Conservation (phyloP, 2,329 filamentous ascomycete genomes). For the Ophiocordyceps robertsii region DNA sequence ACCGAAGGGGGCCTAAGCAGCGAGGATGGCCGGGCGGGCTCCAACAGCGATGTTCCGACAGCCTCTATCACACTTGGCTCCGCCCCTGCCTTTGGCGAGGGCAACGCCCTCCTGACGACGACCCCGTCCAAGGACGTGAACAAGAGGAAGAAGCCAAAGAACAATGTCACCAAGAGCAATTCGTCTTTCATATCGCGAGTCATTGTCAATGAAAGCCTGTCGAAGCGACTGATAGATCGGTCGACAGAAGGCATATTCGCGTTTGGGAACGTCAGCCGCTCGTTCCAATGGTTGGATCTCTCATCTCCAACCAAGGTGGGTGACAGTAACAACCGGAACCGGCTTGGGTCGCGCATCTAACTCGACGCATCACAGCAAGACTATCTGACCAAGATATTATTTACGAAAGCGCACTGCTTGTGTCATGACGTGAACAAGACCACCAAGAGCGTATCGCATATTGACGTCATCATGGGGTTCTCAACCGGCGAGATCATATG, state of each 20-base stretch:
- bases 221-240: constrained; percentile 69
- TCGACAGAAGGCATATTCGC: constrained; percentile 69
- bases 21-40: constrained; percentile 40
- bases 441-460: constrained; percentile 66
- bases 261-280: constrained; percentile 91
- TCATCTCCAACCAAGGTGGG: constrained; percentile 56
- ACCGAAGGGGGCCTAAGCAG: constrained; percentile 45
- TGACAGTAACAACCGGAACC: background rate
- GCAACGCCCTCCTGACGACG: constrained; percentile 59
- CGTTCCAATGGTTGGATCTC: constrained; percentile 91
- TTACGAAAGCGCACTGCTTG: constrained; percentile 89
- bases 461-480: constrained; percentile 91
- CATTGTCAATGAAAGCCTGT: constrained; percentile 72
- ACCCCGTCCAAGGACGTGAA: constrained; percentile 55
- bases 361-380: constrained; percentile 49
- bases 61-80: constrained; percentile 26
- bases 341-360: background rate
- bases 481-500: constrained; percentile 95
- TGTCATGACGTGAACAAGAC: constrained; percentile 84
- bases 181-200: constrained; percentile 97
- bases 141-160: constrained; percentile 90
- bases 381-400: constrained; percentile 87
- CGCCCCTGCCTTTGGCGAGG: constrained; percentile 69
- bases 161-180: constrained; percentile 96
- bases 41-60: constrained; percentile 34